Percentiles rank a stretch among this genome's conserved stretches.
Conservation (phyloP, 768 basidiomycete species). For the Boletus edulis region DNA sequence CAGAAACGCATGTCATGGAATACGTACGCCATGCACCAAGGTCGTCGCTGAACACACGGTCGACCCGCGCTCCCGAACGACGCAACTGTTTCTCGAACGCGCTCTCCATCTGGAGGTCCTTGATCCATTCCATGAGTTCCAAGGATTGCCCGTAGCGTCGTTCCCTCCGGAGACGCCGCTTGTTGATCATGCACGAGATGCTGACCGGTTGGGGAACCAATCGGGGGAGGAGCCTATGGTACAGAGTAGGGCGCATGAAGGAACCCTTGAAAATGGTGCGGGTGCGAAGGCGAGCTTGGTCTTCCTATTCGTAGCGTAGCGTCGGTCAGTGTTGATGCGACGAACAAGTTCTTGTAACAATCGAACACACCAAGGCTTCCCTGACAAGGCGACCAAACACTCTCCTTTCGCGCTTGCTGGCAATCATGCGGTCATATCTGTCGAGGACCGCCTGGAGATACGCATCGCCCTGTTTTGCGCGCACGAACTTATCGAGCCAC, state of each 20-base stretch:
- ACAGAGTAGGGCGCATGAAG: conserved; percentile 60
- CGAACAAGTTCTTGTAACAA: background rate
- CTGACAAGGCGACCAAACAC: conserved; percentile 45
- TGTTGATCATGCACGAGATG: conserved; percentile 68
- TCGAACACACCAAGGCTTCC: conserved; percentile 49
- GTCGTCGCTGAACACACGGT: conserved; percentile 28
- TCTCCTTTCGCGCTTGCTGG: conserved; percentile 46
- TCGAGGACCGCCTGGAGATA: conserved; percentile 44
- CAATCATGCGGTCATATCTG: conserved; percentile 61
- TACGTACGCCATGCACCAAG: conserved; percentile 22
- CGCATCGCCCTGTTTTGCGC: conserved; percentile 52
- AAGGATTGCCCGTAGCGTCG: conserved; percentile 40
- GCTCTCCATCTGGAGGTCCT: conserved; percentile 37
- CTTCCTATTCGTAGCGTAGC: conserved; percentile 42
- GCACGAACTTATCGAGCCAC: conserved; percentile 60
- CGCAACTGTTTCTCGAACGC: conserved; percentile 35
- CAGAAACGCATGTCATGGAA: background rate
- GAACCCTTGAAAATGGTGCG: conserved; percentile 73
- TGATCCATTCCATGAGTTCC: conserved; percentile 31
- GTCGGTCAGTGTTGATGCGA: background rate
- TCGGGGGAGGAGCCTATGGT: conserved; percentile 72
- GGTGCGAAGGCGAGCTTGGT: conserved; percentile 49
- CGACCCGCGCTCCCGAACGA: conserved; percentile 16
- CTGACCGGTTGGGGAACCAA: conserved; percentile 74
- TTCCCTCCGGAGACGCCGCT: conserved; percentile 43